Evolutionary conservation across 805 yeast genomes (phyloP), one percentile per base, ranked within the genome.

Genomic region (Ogataea dorogensis): DNA sequence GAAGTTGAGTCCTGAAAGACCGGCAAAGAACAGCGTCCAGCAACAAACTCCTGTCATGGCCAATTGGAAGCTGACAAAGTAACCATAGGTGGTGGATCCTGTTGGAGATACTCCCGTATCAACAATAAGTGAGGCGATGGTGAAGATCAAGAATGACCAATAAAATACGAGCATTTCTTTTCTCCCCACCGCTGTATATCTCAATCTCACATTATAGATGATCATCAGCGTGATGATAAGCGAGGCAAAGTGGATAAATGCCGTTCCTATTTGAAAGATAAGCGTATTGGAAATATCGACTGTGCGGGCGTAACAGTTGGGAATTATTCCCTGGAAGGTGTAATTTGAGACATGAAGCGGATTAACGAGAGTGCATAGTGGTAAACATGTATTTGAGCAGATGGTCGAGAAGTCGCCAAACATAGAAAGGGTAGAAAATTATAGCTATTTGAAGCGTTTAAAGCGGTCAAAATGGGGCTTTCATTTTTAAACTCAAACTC

Each of bases 51-150:
- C 78, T 0, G 83, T 71, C 13, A 86, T 51, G 0, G 91, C 96
- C 15, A 81, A 57, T 58, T 91, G 97, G 5, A 81, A 68, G 10
- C 93, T 78, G 4, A 86, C 96, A 57, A 89, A 84, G 58, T 83
- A 88, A 1, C 86, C 83, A 54, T 78, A 91, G 4, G 86, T 68
- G 2, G 55, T 53, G 2, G 93, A 75, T 2, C 89, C 83, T 1
- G 95, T 93, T 1, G 98, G 96, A 9, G 85, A 73, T 1, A 91
- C 96, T 13, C 98, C 98, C 46, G 94, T 80, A 54, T 91, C 96
- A 4, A 87, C 94, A 15, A 91, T 73, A 31, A 91, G 66, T 2
- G 89, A 72, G 43, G 81, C 64, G 11, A 84, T 70, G 5, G 77
- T 71, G 45, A 84, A 69, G 1, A 75, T 67, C 20, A 81, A 65